Evolutionary conservation across 2,329 filamentous ascomycete species (phyloP).

Genomic region (Aspergillus tanneri): DNA sequence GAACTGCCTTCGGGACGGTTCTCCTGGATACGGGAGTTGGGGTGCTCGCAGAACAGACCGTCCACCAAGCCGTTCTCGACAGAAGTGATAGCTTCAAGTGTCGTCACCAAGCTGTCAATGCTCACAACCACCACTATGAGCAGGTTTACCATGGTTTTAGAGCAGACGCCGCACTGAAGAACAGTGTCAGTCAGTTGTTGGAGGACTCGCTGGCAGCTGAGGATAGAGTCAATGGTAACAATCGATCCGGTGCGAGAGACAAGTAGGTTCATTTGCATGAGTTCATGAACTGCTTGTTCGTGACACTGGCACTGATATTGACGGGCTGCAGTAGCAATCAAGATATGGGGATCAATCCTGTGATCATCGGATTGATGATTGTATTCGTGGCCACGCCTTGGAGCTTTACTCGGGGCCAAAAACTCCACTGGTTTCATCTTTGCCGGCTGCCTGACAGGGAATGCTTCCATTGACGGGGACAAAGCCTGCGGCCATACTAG

Average conservation of each 20-base stretch:
- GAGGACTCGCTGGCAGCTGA: slow-evolving; percentile 29
- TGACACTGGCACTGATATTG: slow-evolving; percentile 26
- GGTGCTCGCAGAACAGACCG: slow-evolving; percentile 13
- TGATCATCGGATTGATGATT: slow-evolving; percentile 5
- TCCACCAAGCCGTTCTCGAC: slow-evolving; percentile 17
- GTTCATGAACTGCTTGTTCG: slow-evolving; percentile 24
- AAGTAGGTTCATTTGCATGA: slow-evolving; percentile 23
- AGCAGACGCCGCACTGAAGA: slow-evolving; percentile 30
- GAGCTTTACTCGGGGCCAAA: slow-evolving; percentile 2
- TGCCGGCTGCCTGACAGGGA: background rate
- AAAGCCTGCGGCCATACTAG: slow-evolving; percentile 12
- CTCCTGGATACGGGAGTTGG: slow-evolving; percentile 10
- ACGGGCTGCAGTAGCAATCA: background rate
- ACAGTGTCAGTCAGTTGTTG: slow-evolving; percentile 30
- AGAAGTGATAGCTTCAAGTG: slow-evolving; percentile 24
- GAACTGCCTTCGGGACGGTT: slow-evolving; percentile 7
- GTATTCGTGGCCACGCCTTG: slow-evolving; percentile 6
- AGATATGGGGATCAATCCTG: background rate
- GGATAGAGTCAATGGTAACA: slow-evolving; percentile 27
- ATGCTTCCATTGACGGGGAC: slow-evolving; percentile 1
- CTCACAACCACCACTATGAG: slow-evolving; percentile 33
- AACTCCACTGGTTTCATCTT: background rate
- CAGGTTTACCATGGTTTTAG: slow-evolving; percentile 24
- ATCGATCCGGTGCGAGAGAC: slow-evolving; percentile 17
- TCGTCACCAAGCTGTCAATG: slow-evolving; percentile 30